Evolutionary conservation across 257 asterid genomes (phyloP), one percentile per base, ranked within the genome.

Genomic region (Penstemon eatonii): DNA sequence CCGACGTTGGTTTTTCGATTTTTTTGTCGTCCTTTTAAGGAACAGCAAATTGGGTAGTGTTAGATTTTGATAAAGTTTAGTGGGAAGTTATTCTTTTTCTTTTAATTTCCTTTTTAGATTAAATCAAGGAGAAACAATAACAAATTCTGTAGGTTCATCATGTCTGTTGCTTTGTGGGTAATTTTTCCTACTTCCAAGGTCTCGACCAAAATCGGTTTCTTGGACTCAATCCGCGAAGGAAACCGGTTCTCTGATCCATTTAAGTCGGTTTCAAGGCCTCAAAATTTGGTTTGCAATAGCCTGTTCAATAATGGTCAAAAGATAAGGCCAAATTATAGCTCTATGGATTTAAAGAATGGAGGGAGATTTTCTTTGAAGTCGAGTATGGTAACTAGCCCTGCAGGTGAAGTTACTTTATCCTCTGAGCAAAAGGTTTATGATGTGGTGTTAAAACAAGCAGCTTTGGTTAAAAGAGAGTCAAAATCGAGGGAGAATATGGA

Each of bases 391-490:
- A 96, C 86, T 46, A 82, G 82, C 63, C 90, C 99, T 18, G 73
- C 96, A 6, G 96, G 89, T 65, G 98, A 87, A 66, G 71, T 91
- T 40, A 38, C 78, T 37, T 73, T 86, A 64, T 66, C 99, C 60
- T 86, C 99, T 0, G 99, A 94, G 83, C 95, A 91, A 68, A 91
- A 84, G 85, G 99, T 94, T 6, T 91, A 94, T 71, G 95, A 94
- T 70, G 98, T 94, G 61, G 96, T 94, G 12, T 63, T 89, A 75
- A 94, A 83, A 75, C 99, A 94, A 73, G 99, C 99, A 36, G 94
- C 99, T 55, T 74, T 94, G 78, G 87, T 94, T 62, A 85, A 94
- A 61, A 81, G 90, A 54, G 75, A 70, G 66, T 60, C 85, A 72
- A 78, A 72, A 74, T 63, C 91, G 11, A 79, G 56, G 5, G 82